Evolutionary conservation across 331 rosid genomes (phyloP).

Genomic region (Telfairia occidentalis): DNA sequence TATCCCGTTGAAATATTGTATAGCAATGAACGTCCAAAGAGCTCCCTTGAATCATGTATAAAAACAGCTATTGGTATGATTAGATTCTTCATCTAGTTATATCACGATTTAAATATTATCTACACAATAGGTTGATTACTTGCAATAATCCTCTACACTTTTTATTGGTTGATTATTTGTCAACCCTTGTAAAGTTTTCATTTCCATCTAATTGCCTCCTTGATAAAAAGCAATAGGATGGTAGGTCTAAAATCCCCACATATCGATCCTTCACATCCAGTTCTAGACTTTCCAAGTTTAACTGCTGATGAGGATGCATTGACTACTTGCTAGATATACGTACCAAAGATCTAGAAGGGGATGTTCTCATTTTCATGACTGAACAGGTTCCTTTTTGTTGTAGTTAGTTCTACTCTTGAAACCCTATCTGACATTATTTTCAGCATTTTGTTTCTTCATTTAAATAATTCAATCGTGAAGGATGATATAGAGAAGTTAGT

Average conservation of each 20-base stretch:
- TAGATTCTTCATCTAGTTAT: not conserved
- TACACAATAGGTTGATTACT: not conserved
- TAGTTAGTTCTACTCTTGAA: not conserved
- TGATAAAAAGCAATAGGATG: not conserved
- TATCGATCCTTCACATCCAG: not conserved
- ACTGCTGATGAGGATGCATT: not conserved
- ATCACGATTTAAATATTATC: not conserved
- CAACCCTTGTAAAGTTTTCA: not conserved
- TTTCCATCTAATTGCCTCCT: not conserved
- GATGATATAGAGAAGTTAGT: slow-evolving; percentile 96
- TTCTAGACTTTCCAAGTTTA: not conserved
- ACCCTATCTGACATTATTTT: slow-evolving; percentile 8
- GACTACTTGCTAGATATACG: slow-evolving; percentile 56
- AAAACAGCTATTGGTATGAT: slow-evolving; percentile 65
- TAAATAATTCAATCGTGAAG: slow-evolving; percentile 22
- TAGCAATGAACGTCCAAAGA: slow-evolving; percentile 75
- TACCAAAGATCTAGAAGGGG: slow-evolving; percentile 68
- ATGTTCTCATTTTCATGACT: slow-evolving; percentile 83
- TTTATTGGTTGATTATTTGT: not conserved
- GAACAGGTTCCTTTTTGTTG: slow-evolving; percentile 58
- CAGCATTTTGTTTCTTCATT: slow-evolving; percentile 12
- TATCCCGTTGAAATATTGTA: slow-evolving; percentile 74
- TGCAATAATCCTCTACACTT: not conserved
- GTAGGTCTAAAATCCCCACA: not conserved
- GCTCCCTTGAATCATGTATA: slow-evolving; percentile 58